A percentile compares a stretch with the other conserved stretches of the same genome.
These are phyloP conservation scores for Psilocybe mexicana DNA, from an alignment of 1,284 basidiomycete genomes.

Conservation along the genomic window DNA sequence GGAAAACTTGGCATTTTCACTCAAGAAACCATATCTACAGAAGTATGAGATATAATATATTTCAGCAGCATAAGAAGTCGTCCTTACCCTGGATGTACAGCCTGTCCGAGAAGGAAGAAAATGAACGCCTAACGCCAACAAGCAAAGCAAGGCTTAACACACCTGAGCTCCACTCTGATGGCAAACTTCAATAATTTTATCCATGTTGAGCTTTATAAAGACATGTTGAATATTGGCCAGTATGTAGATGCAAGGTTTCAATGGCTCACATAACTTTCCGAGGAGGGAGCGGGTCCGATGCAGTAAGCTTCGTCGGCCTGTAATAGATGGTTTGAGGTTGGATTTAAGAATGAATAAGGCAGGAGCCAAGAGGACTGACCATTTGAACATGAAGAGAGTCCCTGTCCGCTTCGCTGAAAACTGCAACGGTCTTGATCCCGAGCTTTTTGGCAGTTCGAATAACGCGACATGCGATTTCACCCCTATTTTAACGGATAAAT, in stretches of 20 bases:
- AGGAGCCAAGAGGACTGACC: conserved; percentile 37
- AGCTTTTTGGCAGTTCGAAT: conserved; percentile 88
- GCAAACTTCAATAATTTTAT: conserved; percentile 87
- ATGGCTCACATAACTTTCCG: conserved; percentile 81
- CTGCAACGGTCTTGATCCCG: conserved; percentile 87
- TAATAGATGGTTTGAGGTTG: not conserved
- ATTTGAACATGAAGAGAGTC: conserved; percentile 77
- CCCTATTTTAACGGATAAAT: conserved; percentile 46
- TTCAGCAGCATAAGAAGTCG: no score
- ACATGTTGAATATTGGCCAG: not conserved
- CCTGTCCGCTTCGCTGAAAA: conserved; percentile 86
- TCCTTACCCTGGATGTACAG: conserved; percentile 77
- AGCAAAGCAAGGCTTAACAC: conserved; percentile 14
- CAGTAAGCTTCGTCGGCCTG: conserved; percentile 96
- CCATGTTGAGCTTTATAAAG: conserved; percentile 70
- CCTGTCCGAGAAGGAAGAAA: conserved; percentile 38
- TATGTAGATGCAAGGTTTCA: not conserved
- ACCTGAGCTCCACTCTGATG: conserved; percentile 83
- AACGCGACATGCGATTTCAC: conserved; percentile 93
- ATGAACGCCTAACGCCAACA: not conserved
- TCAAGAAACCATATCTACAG: conserved; percentile 85
- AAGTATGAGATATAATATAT: no score
- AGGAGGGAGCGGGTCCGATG: conserved; percentile 86
- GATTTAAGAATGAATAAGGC: not conserved
- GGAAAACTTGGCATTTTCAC: conserved; percentile 91